Base-by-base conservation (phyloP, 2,329 filamentous ascomycete species). In the Elsinoe ampelina region DNA sequence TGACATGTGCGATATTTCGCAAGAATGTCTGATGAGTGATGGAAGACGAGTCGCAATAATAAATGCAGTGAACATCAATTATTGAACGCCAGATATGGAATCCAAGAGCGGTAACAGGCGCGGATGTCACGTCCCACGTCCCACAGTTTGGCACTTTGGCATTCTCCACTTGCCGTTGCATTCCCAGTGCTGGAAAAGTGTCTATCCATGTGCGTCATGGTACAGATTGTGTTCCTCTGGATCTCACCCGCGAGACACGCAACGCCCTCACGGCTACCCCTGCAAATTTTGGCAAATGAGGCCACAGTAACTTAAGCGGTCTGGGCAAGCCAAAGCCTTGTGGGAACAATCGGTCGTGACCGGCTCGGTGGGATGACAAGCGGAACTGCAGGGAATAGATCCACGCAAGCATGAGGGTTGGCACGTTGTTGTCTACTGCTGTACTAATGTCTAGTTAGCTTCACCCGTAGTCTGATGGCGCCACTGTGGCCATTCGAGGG, bases 261-360 rank as follows among this genome's bases (percentile, higher is more conserved):
- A 52, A 52, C 48, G 48, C 48, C 48, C 34, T 52, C 48, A 52
- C 48, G 48, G 48, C 48, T 52, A 52, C 48, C 48, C 48, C 48
- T 52, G 48, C 48, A 26, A 52, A 52, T 52, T 52, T 52, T 15
- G 32, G 32, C 48, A 52, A 39, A 52, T 38, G 17, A 34, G 48
- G 48, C 12, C 8, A n/a, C 12, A 35, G 48, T 35, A 38, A 32
- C n/a, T n/a, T n/a, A n/a, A n/a, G 48, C 48, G 48, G 48, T 38
- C 48, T 36, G 48, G 48, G 32, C 48, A 22, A 38, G 48, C 48
- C 48, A 34, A 22, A 30, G 34, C 10, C 36, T 36, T 36, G 10
- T 38, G 30, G 36, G 48, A 36, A 7, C 32, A 17, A 26, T 35
- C 48, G 34, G 8, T 15, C 32, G 26, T 35, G 32, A 52, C 48